Conservation (phyloP, 2,329 filamentous ascomycete genomes). For the Aspergillus melleus region DNA sequence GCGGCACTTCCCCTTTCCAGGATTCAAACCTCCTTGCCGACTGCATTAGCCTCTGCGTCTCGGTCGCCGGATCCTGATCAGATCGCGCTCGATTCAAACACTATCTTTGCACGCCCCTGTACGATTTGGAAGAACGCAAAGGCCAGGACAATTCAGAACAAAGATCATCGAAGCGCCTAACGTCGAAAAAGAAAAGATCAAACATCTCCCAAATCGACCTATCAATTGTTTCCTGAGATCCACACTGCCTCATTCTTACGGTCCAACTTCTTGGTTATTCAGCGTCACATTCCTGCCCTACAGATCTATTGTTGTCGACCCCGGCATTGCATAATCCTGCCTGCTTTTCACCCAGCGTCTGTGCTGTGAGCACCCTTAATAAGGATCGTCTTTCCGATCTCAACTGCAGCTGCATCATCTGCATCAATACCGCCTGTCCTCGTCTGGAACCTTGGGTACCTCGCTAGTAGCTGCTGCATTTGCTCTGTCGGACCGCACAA, state of each 20-base stretch:
- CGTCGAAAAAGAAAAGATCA: constrained; percentile 10
- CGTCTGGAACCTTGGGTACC: constrained; percentile 26
- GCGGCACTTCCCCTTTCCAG: constrained; percentile 29
- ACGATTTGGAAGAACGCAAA: constrained; percentile 9
- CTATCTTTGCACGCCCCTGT: constrained; percentile 14
- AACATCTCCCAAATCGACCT: constrained; percentile 16
- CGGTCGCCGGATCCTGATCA: constrained; percentile 17
- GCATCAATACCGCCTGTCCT: constrained; percentile 26
- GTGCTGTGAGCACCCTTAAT: constrained; percentile 30
- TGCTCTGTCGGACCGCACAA: constrained; percentile 19
- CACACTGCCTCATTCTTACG: constrained; percentile 20
- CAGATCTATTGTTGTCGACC: constrained; percentile 20
- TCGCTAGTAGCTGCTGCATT: constrained; percentile 16
- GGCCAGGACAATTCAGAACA: constrained; percentile 8
- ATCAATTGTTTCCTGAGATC: constrained; percentile 18
- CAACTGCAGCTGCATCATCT: constrained; percentile 33
- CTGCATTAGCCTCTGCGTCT: constrained; percentile 27
- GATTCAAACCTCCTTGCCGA: constrained; percentile 35
- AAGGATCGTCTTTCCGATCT: constrained; percentile 39
- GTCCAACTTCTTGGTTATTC: constrained; percentile 20
- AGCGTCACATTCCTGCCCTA: constrained; percentile 30
- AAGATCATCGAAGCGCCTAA: constrained; percentile 8
- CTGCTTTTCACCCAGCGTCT: constrained; percentile 15
- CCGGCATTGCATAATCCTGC: constrained; percentile 19
- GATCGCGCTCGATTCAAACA: constrained; percentile 18